Evolutionary conservation across 1,139 yeast genomes (phyloP).

Genomic region (Hanseniaspora uvarum): DNA sequence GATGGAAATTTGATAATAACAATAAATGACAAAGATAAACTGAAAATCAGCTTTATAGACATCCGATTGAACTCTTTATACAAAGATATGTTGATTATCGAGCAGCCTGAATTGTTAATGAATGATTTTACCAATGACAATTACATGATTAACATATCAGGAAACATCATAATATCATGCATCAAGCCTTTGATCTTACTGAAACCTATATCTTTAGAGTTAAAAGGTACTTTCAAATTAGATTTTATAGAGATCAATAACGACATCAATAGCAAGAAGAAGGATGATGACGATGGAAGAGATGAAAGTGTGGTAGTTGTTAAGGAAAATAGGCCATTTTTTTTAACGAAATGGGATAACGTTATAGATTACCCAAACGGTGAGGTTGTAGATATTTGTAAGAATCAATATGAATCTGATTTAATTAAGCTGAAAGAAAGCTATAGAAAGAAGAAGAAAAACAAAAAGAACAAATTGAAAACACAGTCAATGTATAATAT

Average conservation of each 20-base stretch:
- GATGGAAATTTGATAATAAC: slow-evolving; percentile 15
- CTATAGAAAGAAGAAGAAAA: not conserved
- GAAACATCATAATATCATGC: slow-evolving; percentile 47
- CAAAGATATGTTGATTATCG: slow-evolving; percentile 44
- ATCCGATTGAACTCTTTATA: slow-evolving; percentile 41
- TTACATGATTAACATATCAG: slow-evolving; percentile 44
- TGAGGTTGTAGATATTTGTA: slow-evolving; percentile 36
- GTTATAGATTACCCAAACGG: slow-evolving; percentile 43
- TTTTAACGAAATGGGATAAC: slow-evolving; percentile 53
- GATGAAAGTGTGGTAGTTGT: slow-evolving; percentile 37
- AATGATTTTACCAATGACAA: slow-evolving; percentile 30
- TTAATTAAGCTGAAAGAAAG: not conserved
- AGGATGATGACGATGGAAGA: slow-evolving; percentile 32
- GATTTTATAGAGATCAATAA: slow-evolving; percentile 33
- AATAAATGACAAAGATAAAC: slow-evolving; percentile 7
- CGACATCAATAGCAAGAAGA: slow-evolving; percentile 23
- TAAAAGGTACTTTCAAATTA: slow-evolving; percentile 46
- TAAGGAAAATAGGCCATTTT: slow-evolving; percentile 41
- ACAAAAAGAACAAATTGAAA: not conserved
- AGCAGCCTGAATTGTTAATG: slow-evolving; percentile 44
- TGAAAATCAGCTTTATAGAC: slow-evolving; percentile 28
- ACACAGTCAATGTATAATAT: slow-evolving; percentile 3
- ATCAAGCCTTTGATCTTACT: slow-evolving; percentile 45
- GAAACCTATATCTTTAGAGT: slow-evolving; percentile 35
- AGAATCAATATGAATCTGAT: slow-evolving; percentile 24